These are phyloP conservation scores for Floccularia luteovirens DNA, from an alignment of 768 basidiomycete species.

Conservation along the genomic window DNA sequence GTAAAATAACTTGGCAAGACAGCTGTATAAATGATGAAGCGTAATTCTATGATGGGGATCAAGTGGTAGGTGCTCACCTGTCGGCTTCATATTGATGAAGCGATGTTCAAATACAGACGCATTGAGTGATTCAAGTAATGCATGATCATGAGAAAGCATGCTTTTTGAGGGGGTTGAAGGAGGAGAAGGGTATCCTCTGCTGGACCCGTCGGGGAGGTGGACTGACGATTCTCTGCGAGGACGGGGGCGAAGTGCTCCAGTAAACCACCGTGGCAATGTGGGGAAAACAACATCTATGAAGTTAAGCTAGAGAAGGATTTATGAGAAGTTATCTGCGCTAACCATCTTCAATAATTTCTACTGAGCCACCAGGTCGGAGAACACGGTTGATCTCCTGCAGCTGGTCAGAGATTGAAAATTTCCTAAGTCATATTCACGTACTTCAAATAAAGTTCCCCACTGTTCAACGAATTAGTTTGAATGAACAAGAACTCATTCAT, in stretches of 20 bases:
- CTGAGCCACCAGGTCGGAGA: slow-evolving; percentile 58
- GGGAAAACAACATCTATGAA: slow-evolving; percentile 74
- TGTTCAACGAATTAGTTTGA: slow-evolving; percentile 14
- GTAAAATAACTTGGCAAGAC: slow-evolving; percentile 64
- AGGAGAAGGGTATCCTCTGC: slow-evolving; percentile 25
- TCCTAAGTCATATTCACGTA: slow-evolving; percentile 16
- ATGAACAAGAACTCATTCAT: slow-evolving; percentile 1
- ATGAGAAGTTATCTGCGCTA: slow-evolving; percentile 7
- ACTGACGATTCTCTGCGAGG: slow-evolving; percentile 39
- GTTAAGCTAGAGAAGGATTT: not conserved
- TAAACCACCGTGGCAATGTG: slow-evolving; percentile 72
- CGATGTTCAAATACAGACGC: slow-evolving; percentile 61
- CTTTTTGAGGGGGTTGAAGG: slow-evolving; percentile 21
- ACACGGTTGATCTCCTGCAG: slow-evolving; percentile 68
- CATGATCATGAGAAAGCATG: slow-evolving; percentile 53
- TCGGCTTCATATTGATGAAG: slow-evolving; percentile 66
- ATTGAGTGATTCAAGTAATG: slow-evolving; percentile 59
- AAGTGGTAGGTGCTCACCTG: slow-evolving; percentile 33
- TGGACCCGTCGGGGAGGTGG: slow-evolving; percentile 41
- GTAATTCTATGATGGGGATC: slow-evolving; percentile 1
- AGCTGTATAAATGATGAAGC: slow-evolving; percentile 26
- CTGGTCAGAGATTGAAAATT: slow-evolving; percentile 1
- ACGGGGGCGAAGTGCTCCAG: slow-evolving; percentile 53
- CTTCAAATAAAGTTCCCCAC: slow-evolving; percentile 68
- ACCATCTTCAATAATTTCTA: slow-evolving; percentile 75